These are phyloP conservation scores for Stephanodiscus triporus DNA, from an alignment of 108 stramenopile genomes.

Conservation along the genomic window DNA sequence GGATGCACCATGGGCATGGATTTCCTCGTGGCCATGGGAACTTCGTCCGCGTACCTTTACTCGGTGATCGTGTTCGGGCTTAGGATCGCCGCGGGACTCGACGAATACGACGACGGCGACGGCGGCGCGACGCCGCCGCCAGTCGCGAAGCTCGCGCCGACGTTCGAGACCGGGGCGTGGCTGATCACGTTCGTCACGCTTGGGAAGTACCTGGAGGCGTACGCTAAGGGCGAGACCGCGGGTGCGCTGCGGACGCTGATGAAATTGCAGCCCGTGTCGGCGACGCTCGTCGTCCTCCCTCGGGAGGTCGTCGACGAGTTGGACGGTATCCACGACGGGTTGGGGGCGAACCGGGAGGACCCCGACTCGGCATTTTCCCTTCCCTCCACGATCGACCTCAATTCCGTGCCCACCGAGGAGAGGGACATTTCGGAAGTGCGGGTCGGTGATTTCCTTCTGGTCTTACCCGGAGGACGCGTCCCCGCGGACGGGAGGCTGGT, in stretches of 20 bases:
- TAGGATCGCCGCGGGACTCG: conserved; percentile 20
- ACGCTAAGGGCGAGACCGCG: conserved; percentile 89
- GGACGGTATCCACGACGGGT: conserved; percentile 12
- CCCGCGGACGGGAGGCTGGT: conserved; percentile 82
- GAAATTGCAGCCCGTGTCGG: conserved; percentile 77
- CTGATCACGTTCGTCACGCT: conserved; percentile 95
- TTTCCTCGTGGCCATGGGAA: conserved; percentile 92
- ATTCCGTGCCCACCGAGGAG: conserved; percentile 58
- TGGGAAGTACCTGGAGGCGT: conserved; percentile 92
- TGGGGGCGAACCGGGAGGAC: conserved; percentile 20
- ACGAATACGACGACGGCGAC: conserved; percentile 9
- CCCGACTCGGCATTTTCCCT: conserved; percentile 6
- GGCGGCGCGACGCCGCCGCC: no score
- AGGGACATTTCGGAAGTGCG: conserved; percentile 51
- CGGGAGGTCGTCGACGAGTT: conserved; percentile 29
- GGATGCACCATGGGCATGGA: conserved; percentile 92
- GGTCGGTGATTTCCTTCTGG: conserved; percentile 69
- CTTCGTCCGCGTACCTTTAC: conserved; percentile 90
- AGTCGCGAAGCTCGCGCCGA: conserved; percentile 49
- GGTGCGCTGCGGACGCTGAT: conserved; percentile 87
- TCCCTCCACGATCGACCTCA: conserved; percentile 35
- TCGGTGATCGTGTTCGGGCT: conserved; percentile 54
- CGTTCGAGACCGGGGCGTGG: conserved; percentile 96
- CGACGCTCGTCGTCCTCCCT: conserved; percentile 40
- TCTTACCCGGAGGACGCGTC: conserved; percentile 75